Conservation (phyloP, 2,329 filamentous ascomycete genomes). For the Hypoxylon sp. region DNA sequence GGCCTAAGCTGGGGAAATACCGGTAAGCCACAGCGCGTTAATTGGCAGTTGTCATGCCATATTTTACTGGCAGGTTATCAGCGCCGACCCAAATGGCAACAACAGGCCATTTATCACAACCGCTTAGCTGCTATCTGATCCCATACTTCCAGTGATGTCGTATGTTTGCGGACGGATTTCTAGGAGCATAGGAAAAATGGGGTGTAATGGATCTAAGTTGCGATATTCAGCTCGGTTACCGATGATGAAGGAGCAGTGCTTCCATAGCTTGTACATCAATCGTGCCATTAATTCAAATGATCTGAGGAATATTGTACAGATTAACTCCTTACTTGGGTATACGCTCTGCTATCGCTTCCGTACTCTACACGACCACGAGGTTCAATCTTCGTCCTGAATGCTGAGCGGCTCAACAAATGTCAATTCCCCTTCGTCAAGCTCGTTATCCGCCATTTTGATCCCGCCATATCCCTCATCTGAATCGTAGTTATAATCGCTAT, state of each 20-base stretch:
- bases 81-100: background rate
- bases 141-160: background rate
- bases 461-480: conserved; percentile 51
- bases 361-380: background rate
- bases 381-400: conserved; percentile 37
- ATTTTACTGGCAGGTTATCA: background rate
- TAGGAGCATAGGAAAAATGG: background rate
- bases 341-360: conserved; percentile 2
- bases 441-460: conserved; percentile 57
- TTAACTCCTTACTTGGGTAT: conserved; percentile 17
- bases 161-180: background rate
- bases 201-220: background rate
- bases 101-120: background rate
- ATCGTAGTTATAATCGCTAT: conserved; percentile 41
- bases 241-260: background rate
- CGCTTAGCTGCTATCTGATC: background rate
- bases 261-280: too few relatives aligned
- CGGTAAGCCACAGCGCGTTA: background rate
- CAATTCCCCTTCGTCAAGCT: conserved; percentile 50
- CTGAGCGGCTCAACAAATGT: conserved; percentile 47
- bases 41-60: background rate
- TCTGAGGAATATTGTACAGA: background rate
- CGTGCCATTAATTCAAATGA: background rate
- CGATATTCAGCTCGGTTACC: background rate
- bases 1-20: background rate